These are phyloP conservation scores for Tylopilus sp. DNA, from an alignment of 768 basidiomycete genomes.

Conservation along the genomic window DNA sequence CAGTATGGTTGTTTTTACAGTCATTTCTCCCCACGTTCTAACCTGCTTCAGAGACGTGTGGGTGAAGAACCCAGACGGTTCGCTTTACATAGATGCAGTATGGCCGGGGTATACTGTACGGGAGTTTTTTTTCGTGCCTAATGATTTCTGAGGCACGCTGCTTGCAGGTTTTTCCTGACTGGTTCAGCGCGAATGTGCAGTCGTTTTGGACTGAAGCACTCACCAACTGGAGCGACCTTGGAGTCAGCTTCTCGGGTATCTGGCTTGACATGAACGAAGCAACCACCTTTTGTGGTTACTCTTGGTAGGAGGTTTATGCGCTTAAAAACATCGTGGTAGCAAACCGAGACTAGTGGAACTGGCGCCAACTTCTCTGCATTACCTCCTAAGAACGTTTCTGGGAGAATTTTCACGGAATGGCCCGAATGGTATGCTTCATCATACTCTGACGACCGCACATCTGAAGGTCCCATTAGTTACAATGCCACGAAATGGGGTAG, in stretches of 20 bases:
- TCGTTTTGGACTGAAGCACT: conserved; percentile 59
- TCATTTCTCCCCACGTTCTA: neutral
- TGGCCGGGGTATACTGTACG: conserved; percentile 76
- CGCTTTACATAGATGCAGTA: conserved; percentile 69
- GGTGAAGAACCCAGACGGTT: conserved; percentile 69
- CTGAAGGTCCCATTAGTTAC: conserved; percentile 48
- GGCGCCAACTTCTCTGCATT: conserved; percentile 53
- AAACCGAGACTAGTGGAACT: conserved; percentile 35
- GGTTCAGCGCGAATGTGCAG: conserved; percentile 50
- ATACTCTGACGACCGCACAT: neutral
- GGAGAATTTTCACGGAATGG: conserved; percentile 20
- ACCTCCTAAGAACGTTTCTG: neutral
- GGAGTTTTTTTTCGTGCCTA: neutral
- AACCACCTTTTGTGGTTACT: conserved; percentile 58
- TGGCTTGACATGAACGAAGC: conserved; percentile 72
- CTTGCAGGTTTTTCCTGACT: conserved; percentile 53
- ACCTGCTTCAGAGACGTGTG: conserved; percentile 50
- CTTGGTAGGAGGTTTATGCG: conserved; percentile 36
- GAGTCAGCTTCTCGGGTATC: conserved; percentile 55
- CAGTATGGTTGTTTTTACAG: conserved; percentile 34
- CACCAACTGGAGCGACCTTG: conserved; percentile 46
- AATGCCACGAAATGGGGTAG: conserved; percentile 57
- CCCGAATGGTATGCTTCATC: conserved; percentile 55
- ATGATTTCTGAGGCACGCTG: neutral
- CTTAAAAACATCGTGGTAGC: neutral